Base-by-base conservation (phyloP, 2,329 filamentous ascomycete genomes). In the Fusarium decemcellulare region DNA sequence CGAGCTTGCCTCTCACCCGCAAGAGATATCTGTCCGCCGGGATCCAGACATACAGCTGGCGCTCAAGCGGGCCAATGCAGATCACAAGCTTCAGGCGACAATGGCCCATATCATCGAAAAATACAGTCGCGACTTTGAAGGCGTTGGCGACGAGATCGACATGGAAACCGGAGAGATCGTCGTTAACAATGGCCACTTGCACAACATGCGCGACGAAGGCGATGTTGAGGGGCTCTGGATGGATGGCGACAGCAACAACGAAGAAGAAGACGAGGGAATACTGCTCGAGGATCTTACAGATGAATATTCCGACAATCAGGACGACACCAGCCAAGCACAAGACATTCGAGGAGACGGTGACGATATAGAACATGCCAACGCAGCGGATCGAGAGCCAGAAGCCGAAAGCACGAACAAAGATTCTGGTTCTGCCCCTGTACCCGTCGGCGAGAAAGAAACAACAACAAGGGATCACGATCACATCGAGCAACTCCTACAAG, bases 81-180 rank as follows among this genome's bases (percentile, higher is more conserved):
- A 93, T 66, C 83, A 86, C 67, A 90, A 90, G 62, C 87, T 97
- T 42, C 95, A 96, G 78, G 91, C 90, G n/a, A 90, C 90, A 6
- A 96, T 97, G 77, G 94, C 97, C 76, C 84, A 88, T 59, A 97
- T 98, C 59, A 97, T 97, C 77, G 88, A 92, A 65, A 98, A 97
- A 79, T 98, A 97, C 78, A 90, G 87, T 56, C 90, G 86, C 68
- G 92, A 98, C 77, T 97, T 97, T 75, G 90, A 90, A 2, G 92
- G 91, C 6, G 86, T 95, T 53, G 94, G 92, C 57, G 95, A 98
- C 79, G 94, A 97, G 81, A 94, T 98, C 74, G 93, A 98, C 78
- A 84, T 97, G 60, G 84, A 85, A 52, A 95, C 93, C 0, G 94
- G 93, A 57, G 85, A 93, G 62, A 90, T 98, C 48, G 86, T 97